Base-by-base conservation (phyloP, 768 basidiomycete species). In the Leccinum disarticulatum region DNA sequence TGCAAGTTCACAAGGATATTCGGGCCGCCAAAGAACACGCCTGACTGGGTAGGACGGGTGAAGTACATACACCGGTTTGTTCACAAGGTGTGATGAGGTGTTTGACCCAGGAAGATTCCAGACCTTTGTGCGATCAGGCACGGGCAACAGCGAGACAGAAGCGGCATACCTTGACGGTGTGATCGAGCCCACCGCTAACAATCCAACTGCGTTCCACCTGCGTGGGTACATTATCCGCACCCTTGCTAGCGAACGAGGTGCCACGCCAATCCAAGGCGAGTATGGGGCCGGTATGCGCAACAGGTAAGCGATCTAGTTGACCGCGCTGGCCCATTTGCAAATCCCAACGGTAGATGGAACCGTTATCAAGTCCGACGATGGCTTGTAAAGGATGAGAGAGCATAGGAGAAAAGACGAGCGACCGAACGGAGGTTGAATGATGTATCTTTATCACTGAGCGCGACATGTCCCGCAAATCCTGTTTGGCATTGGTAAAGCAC, bases 301-400 rank as follows among this genome's bases (percentile, higher is more conserved):
- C 83, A 6, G 85, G 81, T 19, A 93, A 74, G 22, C 86, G 83
- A 67, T 91, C 91, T 0, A 91, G 77, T 52, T 83, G 81, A 5
- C 90, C 88, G 6, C 85, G 82, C 64, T 88, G 87, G 4, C 88
- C 89, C 83, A 87, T 87, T 64, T 84, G 82, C 55, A 93, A 75
- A 66, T 93, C 91, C 89, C 91, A 93, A 60, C 89, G 79, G 64
- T 86, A 86, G 38, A 91, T 83, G 54, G 80, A 85, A 4, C 87
- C 87, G 61, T 88, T 88, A 63, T 88, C 87, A 10, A 88, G 76
- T 14, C 87, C 87, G 0, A 83, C 83, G 19, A 88, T 74, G 4
- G 87, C 87, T 66, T 90, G 87, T 6, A 90, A 76, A 0, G 90
- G 87, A 55, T 86, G 80, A 59, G 81, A 84, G 1, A 78, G 69